Conservation (phyloP, 164 flowering plant species). For the Nymphaea thermarum region DNA sequence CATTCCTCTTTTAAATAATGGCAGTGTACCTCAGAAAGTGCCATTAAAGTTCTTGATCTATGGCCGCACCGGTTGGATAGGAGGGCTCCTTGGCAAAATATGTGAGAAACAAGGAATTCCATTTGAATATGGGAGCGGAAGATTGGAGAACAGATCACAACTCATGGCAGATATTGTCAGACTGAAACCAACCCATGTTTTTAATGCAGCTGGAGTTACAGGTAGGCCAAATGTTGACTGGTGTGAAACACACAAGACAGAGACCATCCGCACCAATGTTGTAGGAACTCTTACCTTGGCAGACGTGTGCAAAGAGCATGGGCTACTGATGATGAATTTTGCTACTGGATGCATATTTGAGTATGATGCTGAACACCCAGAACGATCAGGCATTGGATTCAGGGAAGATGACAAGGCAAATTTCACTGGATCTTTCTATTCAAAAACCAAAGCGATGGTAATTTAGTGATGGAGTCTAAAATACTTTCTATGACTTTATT, state of each 20-base stretch:
- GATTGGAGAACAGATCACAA: constrained; percentile 40
- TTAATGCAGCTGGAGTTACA: constrained; percentile 68
- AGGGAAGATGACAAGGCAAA: constrained; percentile 64
- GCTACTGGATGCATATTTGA: constrained; percentile 69
- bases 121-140: constrained; percentile 52
- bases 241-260: constrained; percentile 63
- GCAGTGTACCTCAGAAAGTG: constrained; percentile 6
- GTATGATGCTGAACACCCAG: constrained; percentile 51
- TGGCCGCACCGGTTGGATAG: constrained; percentile 68
- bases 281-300: constrained; percentile 57
- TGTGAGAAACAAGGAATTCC: constrained; percentile 54
- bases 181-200: constrained; percentile 55
- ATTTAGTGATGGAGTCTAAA: background rate
- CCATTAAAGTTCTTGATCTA: constrained; percentile 48
- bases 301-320: constrained; percentile 53
- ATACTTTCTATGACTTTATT: background rate
- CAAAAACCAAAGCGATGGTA: constrained; percentile 76
- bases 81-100: constrained; percentile 49
- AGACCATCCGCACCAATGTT: constrained; percentile 58
- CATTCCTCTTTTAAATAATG: constrained; percentile 4
- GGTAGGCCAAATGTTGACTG: constrained; percentile 80
- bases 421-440: constrained; percentile 57
- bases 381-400: constrained; percentile 63
- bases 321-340: constrained; percentile 47
- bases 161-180: constrained; percentile 37